phyloP scores from a whole-genome alignment of 345 rosid species.

The Lepidium sativum region DNA sequence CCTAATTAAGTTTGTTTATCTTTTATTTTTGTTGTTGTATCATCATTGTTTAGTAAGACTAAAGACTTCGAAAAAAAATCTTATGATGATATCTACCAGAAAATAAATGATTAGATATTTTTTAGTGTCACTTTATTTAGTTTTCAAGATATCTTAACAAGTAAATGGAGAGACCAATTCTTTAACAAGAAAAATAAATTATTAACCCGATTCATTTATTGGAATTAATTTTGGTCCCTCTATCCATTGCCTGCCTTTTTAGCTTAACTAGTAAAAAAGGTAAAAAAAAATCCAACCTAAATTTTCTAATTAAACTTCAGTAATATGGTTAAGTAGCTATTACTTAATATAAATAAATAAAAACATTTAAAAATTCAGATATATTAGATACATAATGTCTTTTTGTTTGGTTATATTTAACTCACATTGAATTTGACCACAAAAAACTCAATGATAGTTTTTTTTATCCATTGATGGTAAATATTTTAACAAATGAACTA shows the following conservation, averaged over 20 bases:
- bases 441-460: too few species aligned
- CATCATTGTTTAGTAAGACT: constrained; percentile 23
- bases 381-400: not conserved
- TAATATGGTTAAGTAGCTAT: not conserved
- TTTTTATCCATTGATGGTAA: not conserved
- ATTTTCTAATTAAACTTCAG: not conserved
- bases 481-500: not conserved
- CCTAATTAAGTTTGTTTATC: not conserved
- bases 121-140: not conserved
- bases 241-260: not conserved
- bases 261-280: not conserved
- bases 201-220: not conserved
- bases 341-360: not conserved
- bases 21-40: not conserved
- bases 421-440: not conserved
- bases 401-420: not conserved
- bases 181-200: too few species aligned
- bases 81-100: constrained; percentile 27
- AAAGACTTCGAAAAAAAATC: constrained; percentile 13
- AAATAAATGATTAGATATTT: constrained; percentile 8
- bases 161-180: too few species aligned
- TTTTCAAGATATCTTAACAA: constrained; percentile 10
- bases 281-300: not conserved
- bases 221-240: not conserved
- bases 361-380: not conserved